Percentiles rank a stretch among this genome's conserved stretches.
Conservation (phyloP, 805 yeast species). For the Diddensiella santjacobensis region DNA sequence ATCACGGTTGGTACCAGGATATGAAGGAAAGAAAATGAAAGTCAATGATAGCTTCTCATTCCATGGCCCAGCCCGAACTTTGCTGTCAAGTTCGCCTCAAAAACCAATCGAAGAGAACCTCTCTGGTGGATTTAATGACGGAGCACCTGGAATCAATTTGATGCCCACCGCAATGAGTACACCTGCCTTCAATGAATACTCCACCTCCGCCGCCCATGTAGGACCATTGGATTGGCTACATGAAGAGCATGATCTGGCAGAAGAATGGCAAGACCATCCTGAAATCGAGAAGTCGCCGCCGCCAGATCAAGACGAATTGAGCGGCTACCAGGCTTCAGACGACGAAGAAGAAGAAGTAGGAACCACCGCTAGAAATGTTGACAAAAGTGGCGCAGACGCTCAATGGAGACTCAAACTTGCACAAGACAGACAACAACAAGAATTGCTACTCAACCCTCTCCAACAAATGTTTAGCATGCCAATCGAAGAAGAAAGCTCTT, state of each 20-base stretch:
- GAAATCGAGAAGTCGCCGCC: background rate
- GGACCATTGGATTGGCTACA: background rate
- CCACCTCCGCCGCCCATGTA: too few relatives aligned
- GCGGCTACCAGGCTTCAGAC: background rate
- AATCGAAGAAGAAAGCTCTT: background rate
- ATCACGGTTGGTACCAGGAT: background rate
- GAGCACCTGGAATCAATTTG: background rate
- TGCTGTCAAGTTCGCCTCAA: constrained; percentile 2
- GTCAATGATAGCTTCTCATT: background rate
- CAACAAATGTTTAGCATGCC: constrained; percentile 6
- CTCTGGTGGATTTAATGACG: background rate
- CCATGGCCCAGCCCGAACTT: background rate
- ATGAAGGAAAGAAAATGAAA: background rate
- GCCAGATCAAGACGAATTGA: too few relatives aligned
- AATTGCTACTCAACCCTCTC: background rate
- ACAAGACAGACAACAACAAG: background rate
- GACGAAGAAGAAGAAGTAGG: constrained; percentile 7
- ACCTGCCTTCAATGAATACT: background rate
- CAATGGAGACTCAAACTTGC: constrained; percentile 19
- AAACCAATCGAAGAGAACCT: background rate
- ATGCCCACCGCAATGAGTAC: background rate
- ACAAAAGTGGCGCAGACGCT: constrained; percentile 3
- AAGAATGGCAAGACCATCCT: constrained; percentile 9
- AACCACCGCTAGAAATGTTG: background rate
- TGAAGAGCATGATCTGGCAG: constrained; percentile 8